Percentiles rank a stretch among this genome's conserved stretches.
Evolutionary conservation across 257 asterid species (phyloP).

Genomic region (Haberlea rhodopensis): DNA sequence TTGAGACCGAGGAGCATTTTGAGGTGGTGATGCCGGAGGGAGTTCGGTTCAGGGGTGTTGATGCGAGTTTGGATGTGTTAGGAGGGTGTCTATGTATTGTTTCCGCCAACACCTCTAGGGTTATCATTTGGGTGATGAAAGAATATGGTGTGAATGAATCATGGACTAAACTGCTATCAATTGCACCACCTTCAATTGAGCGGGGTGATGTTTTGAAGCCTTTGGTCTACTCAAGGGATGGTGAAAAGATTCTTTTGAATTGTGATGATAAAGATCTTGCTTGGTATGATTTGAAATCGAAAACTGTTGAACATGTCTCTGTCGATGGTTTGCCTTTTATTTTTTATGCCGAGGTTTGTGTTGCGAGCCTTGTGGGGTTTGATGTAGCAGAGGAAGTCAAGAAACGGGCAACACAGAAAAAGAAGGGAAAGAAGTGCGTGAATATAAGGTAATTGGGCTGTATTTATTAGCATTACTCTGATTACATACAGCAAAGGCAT

Average conservation of each 20-base stretch:
- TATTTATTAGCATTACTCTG: neutral
- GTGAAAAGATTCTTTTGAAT: slow-evolving; percentile 29
- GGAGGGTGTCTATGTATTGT: slow-evolving; percentile 29
- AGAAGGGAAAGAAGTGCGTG: slow-evolving; percentile 26
- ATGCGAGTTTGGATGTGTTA: slow-evolving; percentile 31
- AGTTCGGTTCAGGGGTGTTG: slow-evolving; percentile 1
- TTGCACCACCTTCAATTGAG: slow-evolving; percentile 26
- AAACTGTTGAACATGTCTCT: slow-evolving; percentile 21
- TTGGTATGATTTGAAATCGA: slow-evolving; percentile 33
- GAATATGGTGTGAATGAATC: slow-evolving; percentile 37
- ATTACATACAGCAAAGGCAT: neutral
- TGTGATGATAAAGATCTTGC: slow-evolving; percentile 38
- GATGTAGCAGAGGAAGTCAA: slow-evolving; percentile 18
- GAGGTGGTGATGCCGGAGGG: slow-evolving; percentile 33
- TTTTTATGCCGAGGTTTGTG: slow-evolving; percentile 35
- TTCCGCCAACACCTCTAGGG: slow-evolving; percentile 21
- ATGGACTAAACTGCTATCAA: slow-evolving; percentile 33
- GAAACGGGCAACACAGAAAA: slow-evolving; percentile 22
- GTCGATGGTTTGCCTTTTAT: slow-evolving; percentile 35
- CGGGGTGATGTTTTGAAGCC: slow-evolving; percentile 28
- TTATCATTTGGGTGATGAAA: slow-evolving; percentile 39
- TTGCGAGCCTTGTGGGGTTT: slow-evolving; percentile 34
- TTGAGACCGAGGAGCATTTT: slow-evolving; percentile 36
- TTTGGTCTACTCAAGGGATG: slow-evolving; percentile 28
- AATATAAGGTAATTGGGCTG: slow-evolving; percentile 36